Evolutionary conservation across 331 rosid species (phyloP), one percentile per base, ranked within the genome.

Genomic region (Quercus phellos): DNA sequence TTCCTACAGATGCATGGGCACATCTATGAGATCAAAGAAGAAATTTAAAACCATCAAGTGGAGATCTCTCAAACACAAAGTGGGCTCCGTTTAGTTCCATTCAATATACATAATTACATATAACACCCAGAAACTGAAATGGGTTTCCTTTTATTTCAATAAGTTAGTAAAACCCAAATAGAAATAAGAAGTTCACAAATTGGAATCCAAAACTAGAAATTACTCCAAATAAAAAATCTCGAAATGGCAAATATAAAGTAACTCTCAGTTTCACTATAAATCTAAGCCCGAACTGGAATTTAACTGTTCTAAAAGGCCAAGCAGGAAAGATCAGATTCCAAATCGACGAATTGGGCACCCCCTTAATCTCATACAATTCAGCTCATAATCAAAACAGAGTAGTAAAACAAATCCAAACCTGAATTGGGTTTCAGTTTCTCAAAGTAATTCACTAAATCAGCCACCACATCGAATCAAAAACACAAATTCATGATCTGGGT

Each of bases 401-500:
- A 22, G 68, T n/a, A 70, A 32, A 32, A 67, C 19, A 51, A 78
- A 72, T 74, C 79, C 35, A 70, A 77, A 77, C 34, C 88, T 29
- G 60, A 72, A 60, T 30, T 74, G 71, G 82, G 78, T 35, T 55
- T 51, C 60, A 74, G 24, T 74, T 70, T 32, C 72, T 17, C 21
- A 68, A 18, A n/a, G 3, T 34, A 53, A 6, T 78, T 43, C 29
- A 51, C 68, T 58, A 19, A 69, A 79, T 32, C 16, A 32, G 26
- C 30, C 55, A 30, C 35, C 56, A 29, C 46, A 68, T 70, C 72
- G 19, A 70, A 74, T 70, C 56, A 53, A 78, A 26, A 61, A 56
- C 34, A 59, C 27, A 84, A 89, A 74, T 68, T 70, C 75, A 30
- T 26, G 55, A 75, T 24, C 66, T 34, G 76, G 82, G 83, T 42